Percentiles rank a stretch among this genome's conserved stretches.
Evolutionary conservation across 2,329 filamentous ascomycete genomes (phyloP).

Genomic region (Mycogone perniciosa): DNA sequence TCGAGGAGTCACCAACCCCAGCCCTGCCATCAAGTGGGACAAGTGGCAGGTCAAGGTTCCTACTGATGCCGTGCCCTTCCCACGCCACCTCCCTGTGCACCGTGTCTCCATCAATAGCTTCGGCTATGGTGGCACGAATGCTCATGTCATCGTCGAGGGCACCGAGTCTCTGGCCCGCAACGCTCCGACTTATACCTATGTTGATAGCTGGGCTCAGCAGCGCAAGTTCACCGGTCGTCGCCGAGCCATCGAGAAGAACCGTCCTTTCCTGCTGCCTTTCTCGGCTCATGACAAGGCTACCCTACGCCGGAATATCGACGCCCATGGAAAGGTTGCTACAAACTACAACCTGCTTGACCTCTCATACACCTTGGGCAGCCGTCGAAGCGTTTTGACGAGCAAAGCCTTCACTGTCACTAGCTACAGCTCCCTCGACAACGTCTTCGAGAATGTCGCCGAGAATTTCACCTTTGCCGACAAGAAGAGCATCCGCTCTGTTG

Average conservation of each 20-base stretch:
- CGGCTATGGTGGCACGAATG: constrained; percentile 12
- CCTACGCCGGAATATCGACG: constrained; percentile 1
- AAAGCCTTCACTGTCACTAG: not conserved
- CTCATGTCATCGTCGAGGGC: constrained; percentile 10
- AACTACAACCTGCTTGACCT: constrained; percentile 4
- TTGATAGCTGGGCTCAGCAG: not conserved
- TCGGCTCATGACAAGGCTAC: constrained; percentile 7
- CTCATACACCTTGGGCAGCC: constrained; percentile 1
- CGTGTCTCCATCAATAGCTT: constrained; percentile 7
- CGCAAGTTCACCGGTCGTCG: not conserved
- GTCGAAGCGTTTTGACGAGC: not conserved
- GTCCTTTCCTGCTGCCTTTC: constrained; percentile 2
- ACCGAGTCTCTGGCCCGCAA: constrained; percentile 2
- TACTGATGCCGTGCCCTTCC: not conserved
- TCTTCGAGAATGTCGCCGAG: not conserved
- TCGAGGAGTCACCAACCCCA: not conserved
- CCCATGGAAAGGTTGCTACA: not conserved
- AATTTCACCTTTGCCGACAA: too few relatives aligned
- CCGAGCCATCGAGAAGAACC: not conserved
- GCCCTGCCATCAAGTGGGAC: constrained; percentile 3
- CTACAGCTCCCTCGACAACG: not conserved
- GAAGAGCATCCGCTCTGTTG: too few relatives aligned
- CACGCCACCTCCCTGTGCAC: not conserved
- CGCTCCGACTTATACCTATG: not conserved
- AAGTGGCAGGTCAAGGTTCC: not conserved